Conservation (phyloP, 129 eudicot species). For the Mikania micrantha region DNA sequence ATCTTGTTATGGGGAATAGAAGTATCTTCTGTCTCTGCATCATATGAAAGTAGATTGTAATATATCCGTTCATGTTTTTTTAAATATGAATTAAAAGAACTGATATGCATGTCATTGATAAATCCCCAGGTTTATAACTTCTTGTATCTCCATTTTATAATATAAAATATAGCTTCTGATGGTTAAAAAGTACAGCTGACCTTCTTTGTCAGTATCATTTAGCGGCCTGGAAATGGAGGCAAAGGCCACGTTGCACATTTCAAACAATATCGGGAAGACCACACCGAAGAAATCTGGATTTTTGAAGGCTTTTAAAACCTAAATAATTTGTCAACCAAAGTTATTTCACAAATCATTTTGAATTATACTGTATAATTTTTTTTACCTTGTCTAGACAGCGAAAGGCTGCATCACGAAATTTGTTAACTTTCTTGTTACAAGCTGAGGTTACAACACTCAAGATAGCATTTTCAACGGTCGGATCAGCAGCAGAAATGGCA, state of each 20-base stretch:
- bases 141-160: not conserved
- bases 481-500: constrained; percentile 57
- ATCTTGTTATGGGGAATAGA: constrained; percentile 63
- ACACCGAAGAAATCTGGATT: constrained; percentile 64
- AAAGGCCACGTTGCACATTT: constrained; percentile 47
- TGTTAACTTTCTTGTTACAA: constrained; percentile 68
- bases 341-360: constrained; percentile 10
- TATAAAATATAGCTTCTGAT: not conserved
- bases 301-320: constrained; percentile 78
- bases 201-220: constrained; percentile 46
- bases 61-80: constrained; percentile 4
- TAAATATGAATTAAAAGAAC: not conserved
- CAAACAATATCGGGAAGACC: constrained; percentile 61
- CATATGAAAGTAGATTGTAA: constrained; percentile 5
- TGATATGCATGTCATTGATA: not conserved
- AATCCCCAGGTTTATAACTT: not conserved
- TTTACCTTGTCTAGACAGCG: constrained; percentile 75
- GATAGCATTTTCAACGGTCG: constrained; percentile 55
- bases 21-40: constrained; percentile 43
- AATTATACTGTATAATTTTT: not conserved
- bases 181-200: constrained; percentile 19
- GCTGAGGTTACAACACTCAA: constrained; percentile 61
- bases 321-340: constrained; percentile 11
- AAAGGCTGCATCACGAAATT: constrained; percentile 85
- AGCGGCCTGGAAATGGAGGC: constrained; percentile 30